Conservation (phyloP, 2,329 filamentous ascomycete genomes). For the Aspergillus bombycis region DNA sequence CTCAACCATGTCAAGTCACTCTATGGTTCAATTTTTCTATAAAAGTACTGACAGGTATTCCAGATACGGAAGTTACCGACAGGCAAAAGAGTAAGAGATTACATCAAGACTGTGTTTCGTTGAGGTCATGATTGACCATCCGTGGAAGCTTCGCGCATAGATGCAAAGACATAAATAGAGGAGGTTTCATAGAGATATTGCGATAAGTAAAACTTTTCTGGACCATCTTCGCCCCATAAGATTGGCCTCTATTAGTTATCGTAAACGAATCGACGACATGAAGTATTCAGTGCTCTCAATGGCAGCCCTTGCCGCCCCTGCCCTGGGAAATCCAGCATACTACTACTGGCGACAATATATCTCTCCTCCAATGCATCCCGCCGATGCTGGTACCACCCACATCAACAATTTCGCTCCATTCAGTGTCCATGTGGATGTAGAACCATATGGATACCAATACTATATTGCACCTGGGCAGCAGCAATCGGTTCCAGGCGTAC, state of each 20-base stretch:
- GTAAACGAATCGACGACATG: not conserved
- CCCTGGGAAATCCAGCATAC: not conserved
- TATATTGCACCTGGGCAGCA: not conserved
- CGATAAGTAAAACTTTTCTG: not conserved
- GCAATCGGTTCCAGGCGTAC: not conserved
- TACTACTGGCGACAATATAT: not conserved
- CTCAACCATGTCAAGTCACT: too few species aligned
- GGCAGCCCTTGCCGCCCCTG: not conserved
- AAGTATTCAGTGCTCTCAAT: not conserved
- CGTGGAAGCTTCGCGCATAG: not conserved
- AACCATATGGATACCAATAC: not conserved
- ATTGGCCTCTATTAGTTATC: not conserved
- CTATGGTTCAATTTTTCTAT: too few species aligned
- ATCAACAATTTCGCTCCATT: not conserved
- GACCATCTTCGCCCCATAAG: not conserved
- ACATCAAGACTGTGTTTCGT: not conserved
- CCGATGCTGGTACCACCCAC: not conserved
- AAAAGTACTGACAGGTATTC: not conserved
- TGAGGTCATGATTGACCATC: not conserved
- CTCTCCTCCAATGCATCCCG: not conserved
- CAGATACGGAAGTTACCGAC: not conserved
- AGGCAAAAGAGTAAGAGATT: not conserved
- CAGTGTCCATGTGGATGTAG: not conserved
- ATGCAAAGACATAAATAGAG: not conserved
- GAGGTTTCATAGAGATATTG: not conserved